Conservation (phyloP, 805 yeast species). For the Kurtzmaniella fragi region DNA sequence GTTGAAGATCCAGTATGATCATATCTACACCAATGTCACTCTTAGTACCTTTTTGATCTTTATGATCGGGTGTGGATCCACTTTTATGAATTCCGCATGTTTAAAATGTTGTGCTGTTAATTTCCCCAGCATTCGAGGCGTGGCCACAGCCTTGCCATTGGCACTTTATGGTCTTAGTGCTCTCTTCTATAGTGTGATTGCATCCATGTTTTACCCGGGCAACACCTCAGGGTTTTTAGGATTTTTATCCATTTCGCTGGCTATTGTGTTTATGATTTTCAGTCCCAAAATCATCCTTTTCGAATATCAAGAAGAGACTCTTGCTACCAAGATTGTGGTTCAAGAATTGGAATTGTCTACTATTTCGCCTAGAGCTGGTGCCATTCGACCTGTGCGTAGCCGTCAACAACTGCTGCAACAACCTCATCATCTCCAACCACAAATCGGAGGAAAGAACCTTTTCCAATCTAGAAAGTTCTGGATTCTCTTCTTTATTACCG, state of each 20-base stretch:
- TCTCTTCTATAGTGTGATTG: slow-evolving; percentile 55
- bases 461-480: slow-evolving; percentile 26
- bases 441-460: slow-evolving; percentile 14
- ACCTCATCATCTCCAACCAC: not conserved
- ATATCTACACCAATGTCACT: slow-evolving; percentile 30
- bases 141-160: slow-evolving; percentile 72
- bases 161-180: slow-evolving; percentile 76
- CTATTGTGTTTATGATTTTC: slow-evolving; percentile 38
- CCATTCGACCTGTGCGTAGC: slow-evolving; percentile 3
- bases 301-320: slow-evolving; percentile 9
- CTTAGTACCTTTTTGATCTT: slow-evolving; percentile 45
- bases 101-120: slow-evolving; percentile 70
- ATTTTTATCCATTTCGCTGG: slow-evolving; percentile 38
- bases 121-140: slow-evolving; percentile 63
- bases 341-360: slow-evolving; percentile 8
- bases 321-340: slow-evolving; percentile 19
- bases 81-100: slow-evolving; percentile 58
- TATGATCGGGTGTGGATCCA: slow-evolving; percentile 64
- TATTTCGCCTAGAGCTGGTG: not conserved
- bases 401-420: slow-evolving; percentile 1
- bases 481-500: slow-evolving; percentile 34
- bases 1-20: slow-evolving; percentile 46
- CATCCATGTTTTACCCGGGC: slow-evolving; percentile 49
- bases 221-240: slow-evolving; percentile 52
- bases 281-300: slow-evolving; percentile 42